Evolutionary conservation across 192 early-diverging fungal genomes (phyloP), one percentile per base, ranked within the genome.

Genomic region (Coemansia aciculifera): DNA sequence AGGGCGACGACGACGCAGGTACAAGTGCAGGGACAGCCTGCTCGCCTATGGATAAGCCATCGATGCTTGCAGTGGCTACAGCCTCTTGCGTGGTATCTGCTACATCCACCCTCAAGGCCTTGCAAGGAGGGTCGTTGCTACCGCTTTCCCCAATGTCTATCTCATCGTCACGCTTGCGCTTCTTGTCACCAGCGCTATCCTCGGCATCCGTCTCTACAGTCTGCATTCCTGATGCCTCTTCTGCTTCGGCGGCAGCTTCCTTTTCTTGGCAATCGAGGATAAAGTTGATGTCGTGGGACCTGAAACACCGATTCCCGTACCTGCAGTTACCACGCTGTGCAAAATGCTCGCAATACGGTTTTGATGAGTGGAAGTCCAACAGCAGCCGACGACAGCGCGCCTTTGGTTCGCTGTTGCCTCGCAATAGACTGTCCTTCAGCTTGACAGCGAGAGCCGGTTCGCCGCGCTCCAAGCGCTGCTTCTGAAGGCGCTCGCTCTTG

Each of bases 271-370:
- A 81, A 71, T 99, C 94, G 12, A 99, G 80, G 67, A 98, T 97
- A 40, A 92, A 68, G 69, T 95, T 89, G 59, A 98, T 77, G 79
- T 96, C 91, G 75, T 98, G 97, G 3, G 91, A 90, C 40, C 77
- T 84, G 9, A 73, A 78, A 64, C 95, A 97, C 36, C 67, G 68
- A 48, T 86, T 87, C 12, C 89, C 88, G 56, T 81, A 70, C 36
- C 84, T 75, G 75, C 97, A 98, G 66, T 87, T 88, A 9, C 97
- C 96, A 60, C 93, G 90, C 8, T 73, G 90, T 0, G 95, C 94
- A 85, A 93, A 98, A 43, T 91, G 86, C 48, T 87, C 83, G 73
- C 96, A 98, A 71, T 87, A 93, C 2, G 76, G 77, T 38, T 57
- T 39, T 51, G 56, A 44, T n/a, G 31, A n/a, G 19, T 48, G 37